Evolutionary conservation across 2,329 filamentous ascomycete species (phyloP).

Genomic region (Fonsecaea multimorphosa): DNA sequence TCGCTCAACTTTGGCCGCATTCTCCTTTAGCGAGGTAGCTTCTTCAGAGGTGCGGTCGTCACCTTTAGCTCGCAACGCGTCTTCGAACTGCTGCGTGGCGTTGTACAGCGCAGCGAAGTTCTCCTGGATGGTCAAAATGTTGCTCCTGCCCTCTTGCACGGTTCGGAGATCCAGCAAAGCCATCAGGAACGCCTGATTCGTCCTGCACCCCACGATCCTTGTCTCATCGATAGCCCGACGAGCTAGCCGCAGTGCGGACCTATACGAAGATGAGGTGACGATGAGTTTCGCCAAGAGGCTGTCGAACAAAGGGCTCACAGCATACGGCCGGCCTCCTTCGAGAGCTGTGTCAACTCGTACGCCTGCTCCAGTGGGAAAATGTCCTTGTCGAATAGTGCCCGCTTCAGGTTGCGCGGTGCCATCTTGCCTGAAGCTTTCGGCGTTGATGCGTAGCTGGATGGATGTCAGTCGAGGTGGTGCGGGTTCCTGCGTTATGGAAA

Average conservation of each 20-base stretch:
- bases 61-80: constrained; percentile 24
- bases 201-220: constrained; percentile 61
- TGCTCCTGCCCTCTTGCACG: constrained; percentile 32
- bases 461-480: constrained; percentile 32
- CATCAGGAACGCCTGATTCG: constrained; percentile 49
- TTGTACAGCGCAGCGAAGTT: constrained; percentile 31
- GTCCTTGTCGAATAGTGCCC: constrained; percentile 34
- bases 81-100: constrained; percentile 33
- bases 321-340: constrained; percentile 44
- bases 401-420: constrained; percentile 34
- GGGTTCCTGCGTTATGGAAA: constrained; percentile 26
- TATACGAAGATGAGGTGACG: constrained; percentile 61
- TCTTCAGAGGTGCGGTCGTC: constrained; percentile 28
- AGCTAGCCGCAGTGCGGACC: constrained; percentile 59
- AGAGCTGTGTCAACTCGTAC: constrained; percentile 63
- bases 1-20: constrained; percentile 32
- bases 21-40: constrained; percentile 18
- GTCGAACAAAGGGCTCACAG: constrained; percentile 63
- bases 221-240: constrained; percentile 62
- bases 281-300: constrained; percentile 65
- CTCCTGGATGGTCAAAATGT: constrained; percentile 35
- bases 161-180: constrained; percentile 29
- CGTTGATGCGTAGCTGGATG: constrained; percentile 35
- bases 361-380: constrained; percentile 63
- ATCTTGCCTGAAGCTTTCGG: constrained; percentile 34